phyloP scores from a whole-genome alignment of 495 filamentous ascomycete genomes.

The Talaromyces adpressus region DNA sequence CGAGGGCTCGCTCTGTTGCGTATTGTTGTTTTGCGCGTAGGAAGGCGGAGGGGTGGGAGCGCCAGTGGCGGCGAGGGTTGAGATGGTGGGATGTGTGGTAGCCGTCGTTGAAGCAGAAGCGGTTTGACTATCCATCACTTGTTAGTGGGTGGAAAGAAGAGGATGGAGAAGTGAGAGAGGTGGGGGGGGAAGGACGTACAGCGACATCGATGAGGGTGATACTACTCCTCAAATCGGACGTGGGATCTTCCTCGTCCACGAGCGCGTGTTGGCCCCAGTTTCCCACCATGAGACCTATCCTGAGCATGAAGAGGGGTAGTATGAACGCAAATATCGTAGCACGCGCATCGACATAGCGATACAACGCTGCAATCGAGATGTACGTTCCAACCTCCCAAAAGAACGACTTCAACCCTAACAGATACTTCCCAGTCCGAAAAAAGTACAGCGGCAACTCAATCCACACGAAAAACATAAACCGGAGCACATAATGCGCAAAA shows the following conservation, averaged over 20 bases:
- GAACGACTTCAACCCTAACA: constrained; percentile 42
- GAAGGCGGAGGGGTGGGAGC: constrained; percentile 62
- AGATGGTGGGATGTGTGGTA: constrained; percentile 75
- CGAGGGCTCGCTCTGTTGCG: constrained; percentile 50
- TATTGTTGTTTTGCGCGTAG: constrained; percentile 57
- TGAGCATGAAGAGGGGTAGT: constrained; percentile 51
- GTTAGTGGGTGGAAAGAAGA: background rate
- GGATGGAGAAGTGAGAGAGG: background rate
- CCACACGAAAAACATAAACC: constrained; percentile 69
- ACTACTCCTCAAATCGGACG: constrained; percentile 62
- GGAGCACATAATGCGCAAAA: constrained; percentile 61
- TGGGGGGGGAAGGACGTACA: constrained; percentile 37
- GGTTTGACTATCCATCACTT: constrained; percentile 46
- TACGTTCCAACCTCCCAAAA: constrained; percentile 54
- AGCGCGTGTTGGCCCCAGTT: constrained; percentile 75
- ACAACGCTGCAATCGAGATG: constrained; percentile 37
- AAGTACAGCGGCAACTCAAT: constrained; percentile 72
- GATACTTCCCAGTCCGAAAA: constrained; percentile 42
- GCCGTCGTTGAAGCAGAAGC: constrained; percentile 70
- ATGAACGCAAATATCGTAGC: constrained; percentile 54
- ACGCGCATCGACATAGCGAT: constrained; percentile 35
- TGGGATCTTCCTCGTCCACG: constrained; percentile 60
- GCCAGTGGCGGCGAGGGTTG: constrained; percentile 67
- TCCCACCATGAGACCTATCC: constrained; percentile 62
- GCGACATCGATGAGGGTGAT: constrained; percentile 68